These are phyloP conservation scores for Fusarium sambucinum DNA, from an alignment of 2,329 filamentous ascomycete species.

Conservation along the genomic window DNA sequence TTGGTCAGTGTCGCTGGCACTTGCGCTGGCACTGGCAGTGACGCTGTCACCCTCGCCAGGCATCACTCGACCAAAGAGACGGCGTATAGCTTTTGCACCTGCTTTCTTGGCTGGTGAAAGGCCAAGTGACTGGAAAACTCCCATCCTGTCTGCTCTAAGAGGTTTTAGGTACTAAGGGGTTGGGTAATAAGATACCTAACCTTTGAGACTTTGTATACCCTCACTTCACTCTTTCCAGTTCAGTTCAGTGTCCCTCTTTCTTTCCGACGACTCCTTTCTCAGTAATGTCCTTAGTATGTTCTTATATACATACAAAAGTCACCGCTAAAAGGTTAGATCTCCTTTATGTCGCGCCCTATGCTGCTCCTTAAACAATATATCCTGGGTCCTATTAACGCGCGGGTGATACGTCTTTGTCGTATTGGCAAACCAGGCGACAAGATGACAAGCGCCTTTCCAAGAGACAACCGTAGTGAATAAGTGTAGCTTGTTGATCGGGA, in stretches of 20 bases:
- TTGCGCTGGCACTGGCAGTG: slow-evolving; percentile 5
- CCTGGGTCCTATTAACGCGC: not conserved
- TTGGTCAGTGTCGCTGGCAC: slow-evolving; percentile 35
- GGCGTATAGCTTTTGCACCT: slow-evolving; percentile 49
- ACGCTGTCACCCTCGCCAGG: slow-evolving; percentile 40
- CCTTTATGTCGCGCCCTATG: slow-evolving; percentile 1
- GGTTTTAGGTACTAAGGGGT: not conserved
- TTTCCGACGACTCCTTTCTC: not conserved
- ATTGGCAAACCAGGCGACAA: not conserved
- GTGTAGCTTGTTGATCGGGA: not conserved
- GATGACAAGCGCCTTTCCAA: not conserved
- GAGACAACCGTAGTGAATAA: not conserved
- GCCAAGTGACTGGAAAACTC: slow-evolving; percentile 48
- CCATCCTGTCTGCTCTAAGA: slow-evolving; percentile 32
- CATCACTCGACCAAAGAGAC: slow-evolving; percentile 48
- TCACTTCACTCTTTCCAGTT: slow-evolving; percentile 1
- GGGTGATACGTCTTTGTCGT: slow-evolving; percentile 12
- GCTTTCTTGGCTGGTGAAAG: slow-evolving; percentile 50
- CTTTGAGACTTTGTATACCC: slow-evolving; percentile 2
- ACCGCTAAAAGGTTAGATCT: not conserved
- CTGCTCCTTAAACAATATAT: not conserved
- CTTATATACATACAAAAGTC: too few relatives aligned
- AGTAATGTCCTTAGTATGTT: not conserved
- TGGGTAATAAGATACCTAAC: not conserved
- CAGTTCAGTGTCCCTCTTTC: not conserved